phyloP scores from a whole-genome alignment of 768 basidiomycete species.

The Scleroderma bovista region DNA sequence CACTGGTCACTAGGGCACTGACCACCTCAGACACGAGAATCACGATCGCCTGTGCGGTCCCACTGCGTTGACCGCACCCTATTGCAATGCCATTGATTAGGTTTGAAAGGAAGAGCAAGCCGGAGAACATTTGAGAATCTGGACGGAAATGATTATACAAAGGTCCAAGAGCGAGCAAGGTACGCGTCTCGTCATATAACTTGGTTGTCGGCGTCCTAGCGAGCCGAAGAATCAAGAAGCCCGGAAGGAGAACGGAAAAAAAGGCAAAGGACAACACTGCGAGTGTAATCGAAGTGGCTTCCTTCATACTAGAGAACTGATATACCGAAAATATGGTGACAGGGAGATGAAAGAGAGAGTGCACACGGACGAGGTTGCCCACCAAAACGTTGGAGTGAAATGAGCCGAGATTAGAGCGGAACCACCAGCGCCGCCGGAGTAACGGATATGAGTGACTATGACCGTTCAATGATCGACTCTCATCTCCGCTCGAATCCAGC shows the following conservation, averaged over 20 bases:
- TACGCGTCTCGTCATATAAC: slow-evolving; percentile 91
- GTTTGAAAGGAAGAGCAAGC: slow-evolving; percentile 75
- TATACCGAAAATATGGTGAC: slow-evolving; percentile 90
- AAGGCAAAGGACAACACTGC: slow-evolving; percentile 77
- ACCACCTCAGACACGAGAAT: slow-evolving; percentile 86
- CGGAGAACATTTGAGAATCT: slow-evolving; percentile 85
- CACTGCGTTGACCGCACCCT: slow-evolving; percentile 85
- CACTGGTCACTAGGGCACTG: slow-evolving; percentile 81
- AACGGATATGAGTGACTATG: slow-evolving; percentile 17
- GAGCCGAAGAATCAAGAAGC: slow-evolving; percentile 71
- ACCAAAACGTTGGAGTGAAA: slow-evolving; percentile 79
- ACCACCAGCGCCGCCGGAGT: slow-evolving; percentile 25
- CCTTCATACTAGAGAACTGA: slow-evolving; percentile 39
- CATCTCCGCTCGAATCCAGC: slow-evolving; percentile 32
- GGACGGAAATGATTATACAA: slow-evolving; percentile 94
- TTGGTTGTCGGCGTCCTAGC: slow-evolving; percentile 79
- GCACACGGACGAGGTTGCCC: slow-evolving; percentile 87
- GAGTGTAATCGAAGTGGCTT: slow-evolving; percentile 62
- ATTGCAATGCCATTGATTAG: slow-evolving; percentile 78
- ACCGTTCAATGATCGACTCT: slow-evolving; percentile 25
- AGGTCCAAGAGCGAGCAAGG: slow-evolving; percentile 83
- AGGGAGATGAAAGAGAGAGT: slow-evolving; percentile 92
- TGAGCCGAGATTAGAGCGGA: slow-evolving; percentile 57
- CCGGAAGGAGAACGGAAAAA: slow-evolving; percentile 75
- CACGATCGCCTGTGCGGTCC: slow-evolving; percentile 87